phyloP scores from a whole-genome alignment of 495 filamentous ascomycete species.

The Aspergillus carlsbadensis region DNA sequence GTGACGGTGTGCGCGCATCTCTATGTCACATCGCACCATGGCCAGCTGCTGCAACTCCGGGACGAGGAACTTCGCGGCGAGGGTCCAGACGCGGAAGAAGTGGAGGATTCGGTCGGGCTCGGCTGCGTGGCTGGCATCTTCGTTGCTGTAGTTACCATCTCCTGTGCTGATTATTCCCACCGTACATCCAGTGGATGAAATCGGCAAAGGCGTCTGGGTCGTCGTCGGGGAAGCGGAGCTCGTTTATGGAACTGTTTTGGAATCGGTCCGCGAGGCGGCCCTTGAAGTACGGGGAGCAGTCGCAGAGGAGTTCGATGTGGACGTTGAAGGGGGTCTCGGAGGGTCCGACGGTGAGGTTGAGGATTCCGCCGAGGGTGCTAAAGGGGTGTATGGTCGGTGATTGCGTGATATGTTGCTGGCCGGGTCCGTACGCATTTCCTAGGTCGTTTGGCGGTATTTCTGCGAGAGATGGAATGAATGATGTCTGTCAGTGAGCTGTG shows the following conservation, averaged over 20 bases:
- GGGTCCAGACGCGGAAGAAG: neutral
- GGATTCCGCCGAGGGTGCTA: slow-evolving; percentile 5
- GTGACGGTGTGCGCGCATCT: too few species aligned
- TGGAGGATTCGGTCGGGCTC: neutral
- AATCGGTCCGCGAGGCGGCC: neutral
- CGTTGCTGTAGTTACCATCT: neutral
- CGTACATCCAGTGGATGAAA: neutral
- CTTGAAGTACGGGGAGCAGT: slow-evolving; percentile 3
- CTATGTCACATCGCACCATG: too few species aligned
- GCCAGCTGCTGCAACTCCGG: too few species aligned
- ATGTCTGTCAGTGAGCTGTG: too few species aligned
- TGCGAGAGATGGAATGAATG: too few species aligned
- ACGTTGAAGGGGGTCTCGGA: neutral
- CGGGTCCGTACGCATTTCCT: too few species aligned
- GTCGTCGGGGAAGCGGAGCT: neutral
- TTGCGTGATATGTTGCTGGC: too few species aligned
- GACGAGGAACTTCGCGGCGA: neutral
- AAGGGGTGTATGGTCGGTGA: too few species aligned
- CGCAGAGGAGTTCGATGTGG: slow-evolving; percentile 2
- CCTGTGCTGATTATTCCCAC: neutral
- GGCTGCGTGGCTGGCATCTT: neutral
- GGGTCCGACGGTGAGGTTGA: neutral
- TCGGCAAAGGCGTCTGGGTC: neutral
- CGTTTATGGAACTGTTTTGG: neutral
- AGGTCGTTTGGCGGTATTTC: too few species aligned